phyloP scores from a whole-genome alignment of 2,329 filamentous ascomycete species.

The Paracoccidioides lutzii region DNA sequence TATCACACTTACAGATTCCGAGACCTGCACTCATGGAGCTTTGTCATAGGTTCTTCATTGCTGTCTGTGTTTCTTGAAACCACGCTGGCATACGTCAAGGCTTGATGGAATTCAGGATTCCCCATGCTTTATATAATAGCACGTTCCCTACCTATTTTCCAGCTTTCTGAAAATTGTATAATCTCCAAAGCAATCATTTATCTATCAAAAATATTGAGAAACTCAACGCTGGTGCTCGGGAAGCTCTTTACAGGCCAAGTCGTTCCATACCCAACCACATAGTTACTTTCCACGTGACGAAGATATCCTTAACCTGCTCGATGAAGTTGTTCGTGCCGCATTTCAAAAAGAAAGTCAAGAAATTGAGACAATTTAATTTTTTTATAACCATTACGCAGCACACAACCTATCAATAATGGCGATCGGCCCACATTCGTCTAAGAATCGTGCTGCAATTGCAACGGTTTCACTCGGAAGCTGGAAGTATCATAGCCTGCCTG shows the following conservation, averaged over 20 bases:
- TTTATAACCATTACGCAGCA: neutral
- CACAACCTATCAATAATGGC: neutral
- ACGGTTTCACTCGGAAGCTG: slow-evolving; percentile 1
- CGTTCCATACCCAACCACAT: neutral
- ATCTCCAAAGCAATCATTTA: neutral
- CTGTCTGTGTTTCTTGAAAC: neutral
- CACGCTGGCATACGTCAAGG: neutral
- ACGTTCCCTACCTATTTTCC: neutral
- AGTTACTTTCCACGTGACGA: slow-evolving; percentile 5
- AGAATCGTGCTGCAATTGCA: slow-evolving; percentile 3
- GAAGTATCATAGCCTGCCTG: slow-evolving; percentile 1
- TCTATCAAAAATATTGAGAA: neutral
- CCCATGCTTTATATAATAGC: neutral
- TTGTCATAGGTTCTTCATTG: neutral
- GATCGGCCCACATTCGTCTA: slow-evolving; percentile 1
- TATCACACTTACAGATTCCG: neutral
- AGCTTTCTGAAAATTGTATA: neutral
- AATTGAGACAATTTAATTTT: neutral
- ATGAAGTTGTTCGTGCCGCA: slow-evolving; percentile 1
- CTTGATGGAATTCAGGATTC: neutral
- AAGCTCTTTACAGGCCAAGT: neutral
- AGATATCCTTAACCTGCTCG: slow-evolving; percentile 5
- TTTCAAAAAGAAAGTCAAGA: slow-evolving; percentile 2
- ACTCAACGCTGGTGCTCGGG: neutral
- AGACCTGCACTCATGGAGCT: neutral